These are phyloP conservation scores for Pelargonium hybrid DNA, from an alignment of 441 rosid genomes.

Conservation along the genomic window DNA sequence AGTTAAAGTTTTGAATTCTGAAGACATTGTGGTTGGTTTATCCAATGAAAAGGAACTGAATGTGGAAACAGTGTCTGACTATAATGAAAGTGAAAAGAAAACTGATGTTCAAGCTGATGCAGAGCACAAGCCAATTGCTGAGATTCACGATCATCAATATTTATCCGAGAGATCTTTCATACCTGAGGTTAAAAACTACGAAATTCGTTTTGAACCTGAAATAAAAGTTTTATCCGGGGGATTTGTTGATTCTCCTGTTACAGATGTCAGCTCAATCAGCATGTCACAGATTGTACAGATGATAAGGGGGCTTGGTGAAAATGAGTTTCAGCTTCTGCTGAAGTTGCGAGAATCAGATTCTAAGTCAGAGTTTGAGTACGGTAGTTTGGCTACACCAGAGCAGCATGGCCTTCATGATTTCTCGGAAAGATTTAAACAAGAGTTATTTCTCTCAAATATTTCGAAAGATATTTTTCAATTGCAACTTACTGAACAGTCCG, in stretches of 20 bases:
- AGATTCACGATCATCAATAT: constrained; percentile 29
- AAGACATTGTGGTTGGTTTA: constrained; percentile 22
- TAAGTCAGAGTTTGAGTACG: constrained; percentile 24
- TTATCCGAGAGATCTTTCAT: constrained; percentile 33
- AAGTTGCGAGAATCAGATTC: constrained; percentile 37
- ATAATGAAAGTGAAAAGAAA: constrained; percentile 17
- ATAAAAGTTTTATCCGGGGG: constrained; percentile 23
- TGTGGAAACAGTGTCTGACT: constrained; percentile 17
- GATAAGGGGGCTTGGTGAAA: constrained; percentile 51
- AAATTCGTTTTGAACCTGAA: constrained; percentile 29
- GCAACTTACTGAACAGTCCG: constrained; percentile 61
- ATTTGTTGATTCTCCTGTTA: constrained; percentile 23
- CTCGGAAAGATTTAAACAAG: constrained; percentile 56
- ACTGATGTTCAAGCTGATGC: constrained; percentile 23
- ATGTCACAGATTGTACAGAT: constrained; percentile 42
- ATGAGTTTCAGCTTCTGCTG: constrained; percentile 48
- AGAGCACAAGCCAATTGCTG: constrained; percentile 24
- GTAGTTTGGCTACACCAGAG: constrained; percentile 18
- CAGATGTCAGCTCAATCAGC: constrained; percentile 33
- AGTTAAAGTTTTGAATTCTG: constrained; percentile 23
- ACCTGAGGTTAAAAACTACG: constrained; percentile 29
- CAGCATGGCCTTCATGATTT: constrained; percentile 18
- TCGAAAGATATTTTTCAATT: constrained; percentile 45
- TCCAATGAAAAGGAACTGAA: constrained; percentile 26
- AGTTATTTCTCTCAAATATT: constrained; percentile 51